These are phyloP conservation scores for Lathyrus oleraceus DNA, from an alignment of 306 rosid species.

Conservation along the genomic window DNA sequence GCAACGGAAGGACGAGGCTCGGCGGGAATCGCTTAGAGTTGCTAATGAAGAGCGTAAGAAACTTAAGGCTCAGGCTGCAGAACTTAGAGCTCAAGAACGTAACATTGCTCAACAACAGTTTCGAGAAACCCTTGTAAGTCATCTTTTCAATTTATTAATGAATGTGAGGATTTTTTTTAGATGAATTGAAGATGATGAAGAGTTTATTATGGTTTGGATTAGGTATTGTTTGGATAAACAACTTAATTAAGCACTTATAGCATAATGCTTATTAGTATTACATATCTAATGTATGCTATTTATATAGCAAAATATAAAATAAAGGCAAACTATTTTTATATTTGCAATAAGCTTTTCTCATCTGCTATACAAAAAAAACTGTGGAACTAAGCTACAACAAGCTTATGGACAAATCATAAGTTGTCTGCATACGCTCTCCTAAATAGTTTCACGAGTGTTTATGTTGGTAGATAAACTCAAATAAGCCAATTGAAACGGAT, in stretches of 20 bases:
- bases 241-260: background rate
- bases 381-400: background rate
- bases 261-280: background rate
- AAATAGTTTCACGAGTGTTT: background rate
- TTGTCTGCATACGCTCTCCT: background rate
- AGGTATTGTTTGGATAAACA: background rate
- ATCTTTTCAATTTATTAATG: background rate
- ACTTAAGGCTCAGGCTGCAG: conserved; percentile 68
- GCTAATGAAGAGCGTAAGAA: conserved; percentile 73
- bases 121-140: conserved; percentile 63
- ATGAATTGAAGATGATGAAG: background rate
- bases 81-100: conserved; percentile 69
- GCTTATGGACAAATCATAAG: background rate
- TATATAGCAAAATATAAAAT: background rate
- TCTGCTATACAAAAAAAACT: background rate
- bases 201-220: background rate
- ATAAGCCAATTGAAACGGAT: background rate
- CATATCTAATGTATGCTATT: background rate
- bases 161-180: background rate
- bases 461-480: background rate
- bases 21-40: conserved; percentile 59
- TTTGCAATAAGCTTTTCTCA: background rate
- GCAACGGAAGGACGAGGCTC: conserved; percentile 69
- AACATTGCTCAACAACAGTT: conserved; percentile 63
- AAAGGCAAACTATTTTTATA: background rate